phyloP scores from a whole-genome alignment of 176 grass and related monocot genomes.

The Phoenix roebelenii region DNA sequence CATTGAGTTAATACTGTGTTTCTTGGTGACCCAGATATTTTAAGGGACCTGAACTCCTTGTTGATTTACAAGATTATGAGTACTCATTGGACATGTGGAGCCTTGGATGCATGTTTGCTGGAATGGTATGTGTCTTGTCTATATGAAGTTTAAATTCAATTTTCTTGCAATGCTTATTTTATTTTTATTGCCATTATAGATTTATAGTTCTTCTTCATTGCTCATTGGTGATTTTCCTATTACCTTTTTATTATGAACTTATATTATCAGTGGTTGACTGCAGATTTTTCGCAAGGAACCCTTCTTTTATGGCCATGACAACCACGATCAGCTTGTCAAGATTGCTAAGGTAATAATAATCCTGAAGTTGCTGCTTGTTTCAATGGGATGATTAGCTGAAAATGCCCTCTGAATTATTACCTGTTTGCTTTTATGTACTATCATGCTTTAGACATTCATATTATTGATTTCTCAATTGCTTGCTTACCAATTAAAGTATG shows the following conservation, averaged over 20 bases:
- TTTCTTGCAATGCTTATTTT: no score
- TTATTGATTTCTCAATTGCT: no score
- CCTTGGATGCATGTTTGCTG: constrained; percentile 90
- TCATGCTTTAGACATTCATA: no score
- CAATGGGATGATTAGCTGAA: background rate
- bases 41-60: constrained; percentile 78
- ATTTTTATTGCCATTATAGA: background rate
- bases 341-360: constrained; percentile 51
- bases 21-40: constrained; percentile 51
- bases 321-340: constrained; percentile 76
- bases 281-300: constrained; percentile 81
- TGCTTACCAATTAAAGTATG: no score
- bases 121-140: constrained; percentile 37
- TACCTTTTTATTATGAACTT: no score
- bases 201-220: no score
- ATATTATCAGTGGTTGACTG: constrained; percentile 1
- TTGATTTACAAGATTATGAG: constrained; percentile 83
- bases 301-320: constrained; percentile 78
- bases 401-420: no score
- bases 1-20: background rate
- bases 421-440: no score
- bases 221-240: no score
- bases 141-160: background rate
- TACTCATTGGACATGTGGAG: constrained; percentile 93
- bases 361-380: constrained; percentile 4